phyloP scores from a whole-genome alignment of 2,329 filamentous ascomycete genomes.

The Bipolaris oryzae region DNA sequence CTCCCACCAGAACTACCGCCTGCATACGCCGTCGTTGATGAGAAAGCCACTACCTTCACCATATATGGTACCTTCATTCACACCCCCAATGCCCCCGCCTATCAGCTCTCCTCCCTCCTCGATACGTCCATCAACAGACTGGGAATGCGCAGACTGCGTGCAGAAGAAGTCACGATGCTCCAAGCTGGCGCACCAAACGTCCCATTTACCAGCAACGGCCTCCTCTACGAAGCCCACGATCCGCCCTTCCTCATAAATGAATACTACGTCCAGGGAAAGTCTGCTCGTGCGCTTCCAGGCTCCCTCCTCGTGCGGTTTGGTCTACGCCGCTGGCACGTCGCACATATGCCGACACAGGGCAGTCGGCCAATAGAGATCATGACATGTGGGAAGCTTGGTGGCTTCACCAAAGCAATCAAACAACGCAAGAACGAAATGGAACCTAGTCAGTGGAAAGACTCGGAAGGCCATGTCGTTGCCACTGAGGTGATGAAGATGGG shows the following conservation, averaged over 20 bases:
- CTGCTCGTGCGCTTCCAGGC: conserved; percentile 21
- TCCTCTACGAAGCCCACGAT: conserved; percentile 36
- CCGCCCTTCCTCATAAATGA: conserved; percentile 31
- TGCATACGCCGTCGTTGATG: conserved; percentile 31
- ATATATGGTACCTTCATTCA: conserved; percentile 38
- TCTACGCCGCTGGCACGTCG: conserved; percentile 26
- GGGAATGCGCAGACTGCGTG: conserved; percentile 27
- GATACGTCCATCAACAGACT: conserved; percentile 25
- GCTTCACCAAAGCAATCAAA: conserved; percentile 14
- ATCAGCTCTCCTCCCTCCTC: conserved; percentile 37
- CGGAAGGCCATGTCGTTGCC: conserved; percentile 25
- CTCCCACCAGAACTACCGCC: conserved; percentile 23
- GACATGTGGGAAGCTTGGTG: conserved; percentile 30
- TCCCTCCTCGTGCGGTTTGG: conserved; percentile 27
- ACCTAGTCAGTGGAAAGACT: conserved; percentile 31
- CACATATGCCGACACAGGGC: conserved; percentile 21
- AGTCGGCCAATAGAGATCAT: conserved; percentile 21
- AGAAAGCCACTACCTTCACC: conserved; percentile 29
- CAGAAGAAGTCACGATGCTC: conserved; percentile 26
- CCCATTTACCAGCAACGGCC: conserved; percentile 23
- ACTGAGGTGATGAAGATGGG: conserved; percentile 26
- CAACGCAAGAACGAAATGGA: conserved; percentile 26
- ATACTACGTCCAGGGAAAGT: conserved; percentile 28
- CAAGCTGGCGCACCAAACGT: conserved; percentile 24
- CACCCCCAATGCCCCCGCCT: conserved; percentile 29